phyloP scores from a whole-genome alignment of 106 monocot species.

The Gastrodia elata region DNA sequence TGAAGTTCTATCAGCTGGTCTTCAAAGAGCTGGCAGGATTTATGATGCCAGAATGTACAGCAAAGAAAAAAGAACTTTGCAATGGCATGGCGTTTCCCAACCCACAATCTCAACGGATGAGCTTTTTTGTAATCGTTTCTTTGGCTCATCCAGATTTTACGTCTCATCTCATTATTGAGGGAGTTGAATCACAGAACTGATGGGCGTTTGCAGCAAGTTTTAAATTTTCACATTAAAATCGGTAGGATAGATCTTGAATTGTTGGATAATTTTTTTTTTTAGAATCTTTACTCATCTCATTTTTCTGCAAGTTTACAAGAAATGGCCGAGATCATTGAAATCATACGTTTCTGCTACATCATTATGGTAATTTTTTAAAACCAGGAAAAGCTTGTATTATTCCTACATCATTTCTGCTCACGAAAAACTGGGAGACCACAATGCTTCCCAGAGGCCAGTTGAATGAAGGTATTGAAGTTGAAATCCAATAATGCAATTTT shows the following conservation, averaged over 20 bases:
- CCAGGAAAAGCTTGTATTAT: background rate
- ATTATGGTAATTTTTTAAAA: background rate
- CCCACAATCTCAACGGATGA: conserved; percentile 25
- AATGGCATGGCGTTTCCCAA: conserved; percentile 11
- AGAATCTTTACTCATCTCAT: background rate
- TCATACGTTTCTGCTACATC: background rate
- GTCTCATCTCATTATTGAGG: too few species aligned
- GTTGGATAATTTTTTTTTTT: too few species aligned
- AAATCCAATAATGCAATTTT: too few species aligned
- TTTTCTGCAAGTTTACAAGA: background rate
- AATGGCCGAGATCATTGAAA: background rate
- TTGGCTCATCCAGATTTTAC: conserved; percentile 3
- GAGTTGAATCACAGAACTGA: too few species aligned
- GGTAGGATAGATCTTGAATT: too few species aligned
- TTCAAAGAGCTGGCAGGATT: conserved; percentile 41
- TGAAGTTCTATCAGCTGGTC: conserved; percentile 46
- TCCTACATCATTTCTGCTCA: background rate
- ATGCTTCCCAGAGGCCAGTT: background rate
- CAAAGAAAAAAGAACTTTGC: conserved; percentile 48
- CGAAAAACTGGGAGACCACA: background rate
- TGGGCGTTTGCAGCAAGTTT: too few species aligned
- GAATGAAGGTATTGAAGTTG: background rate
- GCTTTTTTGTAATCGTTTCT: conserved; percentile 49
- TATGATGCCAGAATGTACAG: conserved; percentile 42
- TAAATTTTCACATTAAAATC: too few species aligned